phyloP scores from a whole-genome alignment of 805 yeast species.

The Wickerhamiella occidentalis region DNA sequence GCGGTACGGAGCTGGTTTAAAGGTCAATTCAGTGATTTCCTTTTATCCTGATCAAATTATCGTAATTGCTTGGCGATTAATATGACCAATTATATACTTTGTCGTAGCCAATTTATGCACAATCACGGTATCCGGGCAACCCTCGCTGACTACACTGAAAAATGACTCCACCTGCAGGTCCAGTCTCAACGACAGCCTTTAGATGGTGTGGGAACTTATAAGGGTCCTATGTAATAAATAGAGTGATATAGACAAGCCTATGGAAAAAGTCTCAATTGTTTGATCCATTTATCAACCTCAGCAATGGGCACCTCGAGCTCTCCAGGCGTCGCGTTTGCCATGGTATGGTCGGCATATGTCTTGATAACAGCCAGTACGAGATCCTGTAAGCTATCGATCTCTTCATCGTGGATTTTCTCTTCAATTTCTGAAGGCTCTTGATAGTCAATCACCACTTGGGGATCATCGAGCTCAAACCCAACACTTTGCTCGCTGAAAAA shows the following conservation, averaged over 20 bases:
- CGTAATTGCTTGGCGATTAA: too few species aligned
- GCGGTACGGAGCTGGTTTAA: not conserved
- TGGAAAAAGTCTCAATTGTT: not conserved
- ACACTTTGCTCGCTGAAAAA: slow-evolving; percentile 9
- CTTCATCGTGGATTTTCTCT: slow-evolving; percentile 12
- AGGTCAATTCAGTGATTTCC: not conserved
- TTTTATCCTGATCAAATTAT: too few species aligned
- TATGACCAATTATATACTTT: too few species aligned
- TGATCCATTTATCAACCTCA: slow-evolving; percentile 5
- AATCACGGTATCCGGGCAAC: not conserved
- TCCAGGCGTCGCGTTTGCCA: slow-evolving; percentile 8
- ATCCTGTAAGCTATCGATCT: slow-evolving; percentile 11
- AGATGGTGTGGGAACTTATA: not conserved
- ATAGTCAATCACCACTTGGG: slow-evolving; percentile 7
- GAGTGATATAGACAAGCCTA: too few species aligned
- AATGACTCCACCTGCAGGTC: not conserved
- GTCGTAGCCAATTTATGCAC: not conserved
- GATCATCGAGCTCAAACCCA: slow-evolving; percentile 10
- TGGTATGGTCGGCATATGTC: slow-evolving; percentile 6
- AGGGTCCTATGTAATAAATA: too few species aligned
- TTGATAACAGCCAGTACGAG: slow-evolving; percentile 5
- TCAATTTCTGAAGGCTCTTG: slow-evolving; percentile 12
- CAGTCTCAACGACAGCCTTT: not conserved
- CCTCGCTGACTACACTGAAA: not conserved
- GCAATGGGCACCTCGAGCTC: not conserved